phyloP scores from a whole-genome alignment of 2,329 filamentous ascomycete genomes.

The Herpotrichia juniperi region DNA sequence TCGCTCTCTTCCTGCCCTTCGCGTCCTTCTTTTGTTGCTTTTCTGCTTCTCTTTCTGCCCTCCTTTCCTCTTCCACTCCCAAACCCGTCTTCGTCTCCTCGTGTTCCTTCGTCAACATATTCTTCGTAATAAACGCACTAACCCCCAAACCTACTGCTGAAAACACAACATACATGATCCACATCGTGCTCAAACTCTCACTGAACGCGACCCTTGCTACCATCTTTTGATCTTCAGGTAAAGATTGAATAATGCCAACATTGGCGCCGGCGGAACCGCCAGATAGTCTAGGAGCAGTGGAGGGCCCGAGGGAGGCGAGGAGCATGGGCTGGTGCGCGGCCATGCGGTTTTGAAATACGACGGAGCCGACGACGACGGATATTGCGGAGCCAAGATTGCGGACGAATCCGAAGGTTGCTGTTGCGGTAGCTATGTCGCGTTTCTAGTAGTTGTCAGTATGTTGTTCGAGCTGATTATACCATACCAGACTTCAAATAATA shows the following conservation, averaged over 20 bases:
- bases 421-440: constrained; percentile 71
- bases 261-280: constrained; percentile 67
- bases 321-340: constrained; percentile 59
- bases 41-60: constrained; percentile 42
- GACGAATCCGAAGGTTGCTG: constrained; percentile 70
- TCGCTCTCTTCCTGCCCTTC: constrained; percentile 33
- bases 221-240: constrained; percentile 55
- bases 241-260: constrained; percentile 60
- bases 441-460: too few species aligned
- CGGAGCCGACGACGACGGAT: constrained; percentile 75
- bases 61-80: constrained; percentile 49
- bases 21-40: constrained; percentile 30
- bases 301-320: constrained; percentile 55
- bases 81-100: constrained; percentile 58
- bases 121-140: constrained; percentile 49
- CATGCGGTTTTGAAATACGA: constrained; percentile 80
- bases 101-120: constrained; percentile 50
- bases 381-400: constrained; percentile 72
- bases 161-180: constrained; percentile 56
- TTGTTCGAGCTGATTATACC: too few species aligned
- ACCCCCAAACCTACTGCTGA: constrained; percentile 46
- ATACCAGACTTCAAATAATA: neutral
- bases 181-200: constrained; percentile 53
- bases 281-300: constrained; percentile 59
- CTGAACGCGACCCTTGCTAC: constrained; percentile 52